Evolutionary conservation across 805 yeast genomes (phyloP), one percentile per base, ranked within the genome.

Genomic region (Starmera quercuum): DNA sequence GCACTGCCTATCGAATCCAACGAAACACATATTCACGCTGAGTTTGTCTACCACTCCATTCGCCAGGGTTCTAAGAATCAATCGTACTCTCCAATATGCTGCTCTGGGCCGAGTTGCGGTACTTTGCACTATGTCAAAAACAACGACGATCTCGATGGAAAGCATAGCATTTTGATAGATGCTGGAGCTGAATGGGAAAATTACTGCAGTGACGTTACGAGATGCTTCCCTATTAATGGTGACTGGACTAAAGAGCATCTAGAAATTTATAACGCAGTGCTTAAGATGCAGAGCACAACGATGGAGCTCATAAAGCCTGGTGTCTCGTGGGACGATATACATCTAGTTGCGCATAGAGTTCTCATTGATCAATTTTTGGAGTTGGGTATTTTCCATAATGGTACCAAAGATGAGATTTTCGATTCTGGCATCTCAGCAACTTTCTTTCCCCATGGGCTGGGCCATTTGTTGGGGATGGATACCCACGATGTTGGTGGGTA

Each of bases 121-220:
- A 86, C 96, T 2, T 68, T 90, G 39, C 98, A 90, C 56, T 90
- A 88, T 52, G 78, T 83, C 14, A 79, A 78, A 50, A 90, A 90
- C 51, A 92, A 87, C 48, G 80, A 75, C 33, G 61, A 68, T 4
- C 50, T 79, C 37, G 66, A 56, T 9, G 71, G 70, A 14, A 78
- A 75, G 49, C 75, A 72, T 30, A 71, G 88, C 6, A 70, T 90
- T 10, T 69, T 90, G 40, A 79, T 90, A 34, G 98, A 90, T 62
- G 97, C 97, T 7, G 98, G 98, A 36, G 95, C 96, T 3, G 97
- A 90, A 59, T 90, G 97, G 96, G 73, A 75, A 43, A 78, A 85
- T 55, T 90, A 90, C 58, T 88, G 96, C 3, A 69, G 86, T 29
- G 98, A 90, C 55, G 96, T 92, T 28, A 92, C 98, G 12, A 73